Evolutionary conservation across 805 yeast genomes (phyloP).

Genomic region (Starmerella powellii): DNA sequence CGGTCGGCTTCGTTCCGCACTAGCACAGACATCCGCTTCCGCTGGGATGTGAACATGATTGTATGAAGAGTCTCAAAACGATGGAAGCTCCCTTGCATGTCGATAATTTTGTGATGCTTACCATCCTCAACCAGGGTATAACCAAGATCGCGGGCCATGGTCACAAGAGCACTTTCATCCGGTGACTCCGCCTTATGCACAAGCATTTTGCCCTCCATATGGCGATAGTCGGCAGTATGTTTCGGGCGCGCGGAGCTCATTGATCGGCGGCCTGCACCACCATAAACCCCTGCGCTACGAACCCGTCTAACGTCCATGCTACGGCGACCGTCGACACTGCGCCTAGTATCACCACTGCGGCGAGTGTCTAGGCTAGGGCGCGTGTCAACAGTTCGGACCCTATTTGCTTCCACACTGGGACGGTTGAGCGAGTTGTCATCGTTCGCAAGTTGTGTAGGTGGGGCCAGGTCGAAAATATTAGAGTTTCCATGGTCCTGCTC

Average conservation of each 20-base stretch:
- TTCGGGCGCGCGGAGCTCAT: slow-evolving; percentile 12
- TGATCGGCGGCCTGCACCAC: neutral
- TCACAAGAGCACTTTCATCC: slow-evolving; percentile 71
- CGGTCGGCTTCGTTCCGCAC: slow-evolving; percentile 36
- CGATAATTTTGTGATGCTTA: slow-evolving; percentile 37
- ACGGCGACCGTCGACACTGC: neutral
- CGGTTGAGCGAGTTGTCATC: too few species aligned
- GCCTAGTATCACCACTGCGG: neutral
- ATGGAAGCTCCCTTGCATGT: slow-evolving; percentile 36
- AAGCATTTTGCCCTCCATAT: slow-evolving; percentile 30
- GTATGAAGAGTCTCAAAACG: slow-evolving; percentile 42
- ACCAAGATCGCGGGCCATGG: slow-evolving; percentile 64
- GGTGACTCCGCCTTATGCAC: slow-evolving; percentile 71
- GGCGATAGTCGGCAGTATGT: slow-evolving; percentile 14
- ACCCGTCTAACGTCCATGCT: neutral
- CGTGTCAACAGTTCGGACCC: too few species aligned
- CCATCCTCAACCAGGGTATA: slow-evolving; percentile 46
- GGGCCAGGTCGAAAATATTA: too few species aligned
- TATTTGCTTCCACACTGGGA: too few species aligned
- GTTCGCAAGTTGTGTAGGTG: too few species aligned
- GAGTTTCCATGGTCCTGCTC: too few species aligned
- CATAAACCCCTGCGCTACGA: neutral
- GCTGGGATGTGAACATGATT: slow-evolving; percentile 54
- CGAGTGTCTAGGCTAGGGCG: too few species aligned
- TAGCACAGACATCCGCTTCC: slow-evolving; percentile 71